These are phyloP conservation scores for Fagopyrum tataricum DNA, from an alignment of 148 eudicot genomes.

Conservation along the genomic window DNA sequence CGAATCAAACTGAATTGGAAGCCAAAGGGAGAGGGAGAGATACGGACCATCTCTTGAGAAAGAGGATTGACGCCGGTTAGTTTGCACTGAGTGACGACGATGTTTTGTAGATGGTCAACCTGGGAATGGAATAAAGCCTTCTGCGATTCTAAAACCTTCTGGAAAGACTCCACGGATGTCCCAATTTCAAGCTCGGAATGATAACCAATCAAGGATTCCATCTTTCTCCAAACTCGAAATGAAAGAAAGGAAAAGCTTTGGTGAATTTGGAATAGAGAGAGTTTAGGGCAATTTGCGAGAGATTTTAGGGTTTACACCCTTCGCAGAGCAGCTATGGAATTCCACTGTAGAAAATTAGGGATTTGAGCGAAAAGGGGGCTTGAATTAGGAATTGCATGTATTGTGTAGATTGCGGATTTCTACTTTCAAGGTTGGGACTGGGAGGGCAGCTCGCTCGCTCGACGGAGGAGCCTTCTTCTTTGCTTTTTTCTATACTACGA, in stretches of 20 bases:
- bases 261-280: background rate
- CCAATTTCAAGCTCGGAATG: slow-evolving; percentile 39
- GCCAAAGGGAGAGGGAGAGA: slow-evolving; percentile 3
- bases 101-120: slow-evolving; percentile 52
- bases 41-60: slow-evolving; percentile 85
- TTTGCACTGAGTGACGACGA: slow-evolving; percentile 64
- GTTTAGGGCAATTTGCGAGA: background rate
- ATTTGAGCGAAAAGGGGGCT: background rate
- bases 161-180: slow-evolving; percentile 31
- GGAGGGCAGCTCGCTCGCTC: too few species aligned
- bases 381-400: background rate
- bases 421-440: too few species aligned
- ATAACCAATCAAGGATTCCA: slow-evolving; percentile 36
- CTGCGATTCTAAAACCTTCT: slow-evolving; percentile 51
- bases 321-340: background rate
- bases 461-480: too few species aligned
- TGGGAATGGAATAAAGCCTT: slow-evolving; percentile 49
- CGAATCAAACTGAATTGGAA: background rate
- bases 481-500: too few species aligned
- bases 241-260: background rate
- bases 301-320: slow-evolving; percentile 8
- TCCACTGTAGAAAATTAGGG: background rate
- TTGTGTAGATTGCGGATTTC: too few species aligned
- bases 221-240: slow-evolving; percentile 13
- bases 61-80: slow-evolving; percentile 92